phyloP scores from a whole-genome alignment of 2,329 filamentous ascomycete genomes.

The Colletotrichum sublineola region DNA sequence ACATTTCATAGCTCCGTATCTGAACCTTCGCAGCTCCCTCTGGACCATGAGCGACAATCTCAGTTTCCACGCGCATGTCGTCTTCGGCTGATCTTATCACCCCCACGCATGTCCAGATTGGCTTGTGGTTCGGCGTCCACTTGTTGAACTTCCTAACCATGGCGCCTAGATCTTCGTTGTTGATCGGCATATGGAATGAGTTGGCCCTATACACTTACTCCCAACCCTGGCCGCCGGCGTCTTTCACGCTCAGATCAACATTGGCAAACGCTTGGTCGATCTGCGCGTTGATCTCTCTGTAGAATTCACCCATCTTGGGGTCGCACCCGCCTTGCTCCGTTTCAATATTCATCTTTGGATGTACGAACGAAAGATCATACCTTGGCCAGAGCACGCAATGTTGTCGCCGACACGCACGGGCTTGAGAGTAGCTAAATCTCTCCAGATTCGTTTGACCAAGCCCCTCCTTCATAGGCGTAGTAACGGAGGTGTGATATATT shows the following conservation, averaged over 20 bases:
- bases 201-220: conserved; percentile 65
- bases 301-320: conserved; percentile 46
- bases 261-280: conserved; percentile 69
- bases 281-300: conserved; percentile 56
- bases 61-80: conserved; percentile 71
- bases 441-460: conserved; percentile 50
- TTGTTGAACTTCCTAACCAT: conserved; percentile 63
- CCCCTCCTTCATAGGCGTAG: conserved; percentile 51
- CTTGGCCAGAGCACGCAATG: conserved; percentile 63
- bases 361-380: conserved; percentile 44
- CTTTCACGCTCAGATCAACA: conserved; percentile 62
- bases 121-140: conserved; percentile 65
- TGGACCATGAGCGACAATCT: conserved; percentile 62
- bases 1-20: too few relatives aligned
- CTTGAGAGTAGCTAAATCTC: conserved; percentile 59
- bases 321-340: conserved; percentile 50
- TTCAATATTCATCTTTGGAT: not conserved
- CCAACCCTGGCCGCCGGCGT: conserved; percentile 69
- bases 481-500: conserved; percentile 51
- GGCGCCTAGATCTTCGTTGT: conserved; percentile 53
- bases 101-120: conserved; percentile 67
- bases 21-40: conserved; percentile 50
- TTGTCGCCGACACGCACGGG: conserved; percentile 61
- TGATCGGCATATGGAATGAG: conserved; percentile 60
- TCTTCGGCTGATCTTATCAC: conserved; percentile 61